These are phyloP conservation scores for Pisolithus microcarpus DNA, from an alignment of 768 basidiomycete species.

Conservation along the genomic window DNA sequence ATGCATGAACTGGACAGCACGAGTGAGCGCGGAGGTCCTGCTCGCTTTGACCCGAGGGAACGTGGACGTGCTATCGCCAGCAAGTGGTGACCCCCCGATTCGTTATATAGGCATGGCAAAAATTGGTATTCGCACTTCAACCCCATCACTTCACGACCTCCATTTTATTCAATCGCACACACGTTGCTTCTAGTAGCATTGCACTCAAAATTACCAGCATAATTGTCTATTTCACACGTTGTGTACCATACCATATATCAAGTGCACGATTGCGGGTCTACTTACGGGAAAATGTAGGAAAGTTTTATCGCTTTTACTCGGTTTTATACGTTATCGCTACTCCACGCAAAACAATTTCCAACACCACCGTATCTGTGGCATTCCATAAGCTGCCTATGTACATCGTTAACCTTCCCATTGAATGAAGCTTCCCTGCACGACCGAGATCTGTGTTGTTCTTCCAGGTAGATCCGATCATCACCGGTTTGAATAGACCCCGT, in stretches of 20 bases:
- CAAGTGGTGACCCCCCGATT: slow-evolving; percentile 15
- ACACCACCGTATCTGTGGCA: slow-evolving; percentile 23
- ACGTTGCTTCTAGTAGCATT: slow-evolving; percentile 14
- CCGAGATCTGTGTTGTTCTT: not conserved
- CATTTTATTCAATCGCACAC: slow-evolving; percentile 8
- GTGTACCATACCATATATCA: slow-evolving; percentile 33
- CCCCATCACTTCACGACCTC: slow-evolving; percentile 19
- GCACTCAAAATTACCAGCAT: slow-evolving; percentile 22
- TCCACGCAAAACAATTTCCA: slow-evolving; percentile 18
- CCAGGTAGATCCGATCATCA: too few species aligned
- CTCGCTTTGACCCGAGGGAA: slow-evolving; percentile 58
- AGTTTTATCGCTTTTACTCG: slow-evolving; percentile 22
- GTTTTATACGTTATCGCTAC: slow-evolving; percentile 26
- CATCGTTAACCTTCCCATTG: not conserved
- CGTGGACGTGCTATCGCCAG: slow-evolving; percentile 28
- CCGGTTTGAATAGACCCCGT: too few species aligned
- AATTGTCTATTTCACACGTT: slow-evolving; percentile 20
- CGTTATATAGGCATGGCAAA: too few species aligned
- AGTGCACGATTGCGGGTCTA: slow-evolving; percentile 19
- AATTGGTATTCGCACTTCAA: not conserved
- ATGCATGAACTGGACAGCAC: slow-evolving; percentile 46
- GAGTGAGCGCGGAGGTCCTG: slow-evolving; percentile 45
- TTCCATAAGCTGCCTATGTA: slow-evolving; percentile 8
- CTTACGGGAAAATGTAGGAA: slow-evolving; percentile 28
- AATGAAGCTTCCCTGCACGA: not conserved